Conservation (phyloP, 805 yeast genomes). For the Wickerhamiella nectarea region DNA sequence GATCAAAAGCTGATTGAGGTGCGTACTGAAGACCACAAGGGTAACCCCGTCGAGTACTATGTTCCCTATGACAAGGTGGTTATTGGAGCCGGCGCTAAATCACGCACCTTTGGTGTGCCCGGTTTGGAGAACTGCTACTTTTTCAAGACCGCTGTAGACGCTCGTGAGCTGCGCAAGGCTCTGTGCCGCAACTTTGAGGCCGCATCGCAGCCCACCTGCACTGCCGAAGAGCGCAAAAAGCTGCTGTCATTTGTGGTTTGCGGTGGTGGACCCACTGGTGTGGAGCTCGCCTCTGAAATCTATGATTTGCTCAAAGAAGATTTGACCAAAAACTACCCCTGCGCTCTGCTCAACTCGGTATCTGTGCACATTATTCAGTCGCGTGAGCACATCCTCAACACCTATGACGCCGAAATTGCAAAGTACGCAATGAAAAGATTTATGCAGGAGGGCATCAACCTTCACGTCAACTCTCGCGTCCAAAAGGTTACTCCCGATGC, state of each 20-base stretch:
- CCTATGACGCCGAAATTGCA: slow-evolving; percentile 51
- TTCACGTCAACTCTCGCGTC: slow-evolving; percentile 52
- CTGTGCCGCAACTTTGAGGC: slow-evolving; percentile 43
- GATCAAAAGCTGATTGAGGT: slow-evolving; percentile 46
- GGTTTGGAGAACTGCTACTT: slow-evolving; percentile 51
- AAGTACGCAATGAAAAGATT: slow-evolving; percentile 53
- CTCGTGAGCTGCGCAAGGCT: slow-evolving; percentile 39
- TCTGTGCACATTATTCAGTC: slow-evolving; percentile 60
- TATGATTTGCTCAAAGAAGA: slow-evolving; percentile 56
- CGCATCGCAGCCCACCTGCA: slow-evolving; percentile 52
- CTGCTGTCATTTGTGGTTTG: slow-evolving; percentile 51
- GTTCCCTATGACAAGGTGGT: slow-evolving; percentile 62
- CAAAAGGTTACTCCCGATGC: slow-evolving; percentile 41
- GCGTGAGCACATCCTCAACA: slow-evolving; percentile 51
- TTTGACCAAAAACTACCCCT: slow-evolving; percentile 42
- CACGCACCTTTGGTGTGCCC: slow-evolving; percentile 58
- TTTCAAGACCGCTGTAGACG: slow-evolving; percentile 55
- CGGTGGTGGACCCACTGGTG: slow-evolving; percentile 71
- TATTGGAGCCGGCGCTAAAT: slow-evolving; percentile 53
- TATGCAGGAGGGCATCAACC: slow-evolving; percentile 47
- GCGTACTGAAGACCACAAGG: slow-evolving; percentile 31
- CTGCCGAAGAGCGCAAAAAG: slow-evolving; percentile 48
- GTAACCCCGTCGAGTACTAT: slow-evolving; percentile 33
- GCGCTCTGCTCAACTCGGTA: slow-evolving; percentile 45
- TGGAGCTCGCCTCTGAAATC: slow-evolving; percentile 60